phyloP scores from a whole-genome alignment of 305 asterid genomes.

The Ilex paraguariensis region DNA sequence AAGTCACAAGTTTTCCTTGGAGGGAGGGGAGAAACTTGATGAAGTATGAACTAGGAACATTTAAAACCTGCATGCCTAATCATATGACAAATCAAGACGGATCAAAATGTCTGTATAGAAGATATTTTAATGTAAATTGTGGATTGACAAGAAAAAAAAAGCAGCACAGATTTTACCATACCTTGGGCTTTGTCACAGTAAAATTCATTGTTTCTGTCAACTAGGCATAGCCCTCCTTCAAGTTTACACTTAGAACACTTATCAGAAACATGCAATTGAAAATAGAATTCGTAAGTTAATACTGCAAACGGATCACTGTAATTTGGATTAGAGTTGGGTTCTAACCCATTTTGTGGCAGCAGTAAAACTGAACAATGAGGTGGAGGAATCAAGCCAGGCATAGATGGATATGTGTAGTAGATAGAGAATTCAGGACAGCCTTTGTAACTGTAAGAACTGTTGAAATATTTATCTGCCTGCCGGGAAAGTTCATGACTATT shows the following conservation, averaged over 20 bases:
- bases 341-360: background rate
- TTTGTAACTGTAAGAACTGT: background rate
- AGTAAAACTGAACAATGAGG: background rate
- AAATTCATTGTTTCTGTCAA: background rate
- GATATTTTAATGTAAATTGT: no score
- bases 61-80: no score
- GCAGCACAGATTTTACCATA: background rate
- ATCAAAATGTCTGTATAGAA: no score
- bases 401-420: background rate
- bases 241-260: no score
- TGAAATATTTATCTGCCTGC: background rate
- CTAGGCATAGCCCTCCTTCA: no score
- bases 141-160: no score
- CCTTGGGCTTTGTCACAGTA: background rate
- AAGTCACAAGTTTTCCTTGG: no score
- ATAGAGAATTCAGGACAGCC: background rate
- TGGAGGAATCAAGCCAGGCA: background rate
- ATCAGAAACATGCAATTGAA: background rate
- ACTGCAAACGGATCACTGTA: background rate
- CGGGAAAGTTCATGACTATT: no score
- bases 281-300: background rate
- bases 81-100: no score
- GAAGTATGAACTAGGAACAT: no score
- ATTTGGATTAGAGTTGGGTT: no score
- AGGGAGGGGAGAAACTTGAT: no score